These are phyloP conservation scores for Talaromyces rugulosus DNA, from an alignment of 2,329 filamentous ascomycete species.

Conservation along the genomic window DNA sequence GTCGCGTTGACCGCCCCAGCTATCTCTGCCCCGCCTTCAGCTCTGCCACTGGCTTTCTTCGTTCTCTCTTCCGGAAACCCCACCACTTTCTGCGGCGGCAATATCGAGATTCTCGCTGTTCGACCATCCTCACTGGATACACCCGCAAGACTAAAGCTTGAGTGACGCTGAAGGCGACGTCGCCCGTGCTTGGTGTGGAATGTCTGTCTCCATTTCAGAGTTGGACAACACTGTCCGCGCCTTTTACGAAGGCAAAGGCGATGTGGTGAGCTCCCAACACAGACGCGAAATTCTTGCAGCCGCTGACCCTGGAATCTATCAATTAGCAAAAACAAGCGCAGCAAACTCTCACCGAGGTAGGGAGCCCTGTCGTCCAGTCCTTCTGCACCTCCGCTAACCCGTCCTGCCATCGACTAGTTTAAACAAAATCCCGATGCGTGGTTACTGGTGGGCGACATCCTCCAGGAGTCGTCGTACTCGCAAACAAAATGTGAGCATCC, in stretches of 20 bases:
- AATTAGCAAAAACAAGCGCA: constrained; percentile 92
- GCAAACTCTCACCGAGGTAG: constrained; percentile 85
- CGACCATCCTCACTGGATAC: constrained; percentile 7
- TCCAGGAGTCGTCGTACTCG: constrained; percentile 85
- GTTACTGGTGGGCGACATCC: constrained; percentile 95
- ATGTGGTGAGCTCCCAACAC: constrained; percentile 60
- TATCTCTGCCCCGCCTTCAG: constrained; percentile 15
- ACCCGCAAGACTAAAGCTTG: constrained; percentile 16
- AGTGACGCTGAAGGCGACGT: constrained; percentile 24
- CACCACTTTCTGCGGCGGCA: constrained; percentile 7
- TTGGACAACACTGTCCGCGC: constrained; percentile 92
- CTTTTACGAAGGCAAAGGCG: constrained; percentile 96
- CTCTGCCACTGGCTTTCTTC: constrained; percentile 9
- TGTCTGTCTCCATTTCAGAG: constrained; percentile 78
- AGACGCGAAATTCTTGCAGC: constrained; percentile 12
- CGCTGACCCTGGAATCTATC: constrained; percentile 18
- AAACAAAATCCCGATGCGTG: constrained; percentile 98
- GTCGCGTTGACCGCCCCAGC: constrained; percentile 13
- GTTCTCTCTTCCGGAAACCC: constrained; percentile 8
- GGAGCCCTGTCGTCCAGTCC: constrained; percentile 21
- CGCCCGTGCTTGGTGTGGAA: constrained; percentile 37
- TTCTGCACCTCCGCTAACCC: constrained; percentile 15
- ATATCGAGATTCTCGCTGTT: background rate
- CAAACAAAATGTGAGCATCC: constrained; percentile 84
- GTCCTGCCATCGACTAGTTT: constrained; percentile 59